Evolutionary conservation across 345 rosid species (phyloP).

Genomic region (Dimocarpus longan): DNA sequence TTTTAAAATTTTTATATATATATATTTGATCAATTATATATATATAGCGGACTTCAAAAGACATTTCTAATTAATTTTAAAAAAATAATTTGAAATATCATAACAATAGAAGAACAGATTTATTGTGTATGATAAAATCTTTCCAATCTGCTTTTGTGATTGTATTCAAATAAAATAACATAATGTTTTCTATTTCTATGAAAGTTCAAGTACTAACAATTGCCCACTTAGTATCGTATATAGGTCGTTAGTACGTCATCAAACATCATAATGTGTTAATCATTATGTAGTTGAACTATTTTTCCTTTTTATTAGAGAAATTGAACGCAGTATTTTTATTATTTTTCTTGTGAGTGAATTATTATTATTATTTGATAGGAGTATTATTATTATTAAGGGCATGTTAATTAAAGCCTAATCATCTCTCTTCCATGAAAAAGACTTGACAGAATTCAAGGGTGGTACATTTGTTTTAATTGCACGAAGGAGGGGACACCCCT

Average conservation of each 20-base stretch:
- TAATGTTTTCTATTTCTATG: neutral
- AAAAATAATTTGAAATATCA: no score
- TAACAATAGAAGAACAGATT: no score
- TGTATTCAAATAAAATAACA: neutral
- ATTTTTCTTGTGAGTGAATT: neutral
- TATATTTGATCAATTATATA: no score
- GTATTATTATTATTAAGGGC: neutral
- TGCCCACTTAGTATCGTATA: neutral
- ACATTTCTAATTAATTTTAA: no score
- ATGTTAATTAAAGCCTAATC: neutral
- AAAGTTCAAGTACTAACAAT: no score
- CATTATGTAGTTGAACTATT: no score
- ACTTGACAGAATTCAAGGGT: constrained; percentile 8
- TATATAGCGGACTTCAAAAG: no score
- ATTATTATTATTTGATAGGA: no score
- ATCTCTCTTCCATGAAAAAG: constrained; percentile 1
- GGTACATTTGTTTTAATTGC: neutral
- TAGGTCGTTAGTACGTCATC: neutral
- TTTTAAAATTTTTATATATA: no score
- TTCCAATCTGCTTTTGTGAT: neutral
- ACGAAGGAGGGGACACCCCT: neutral
- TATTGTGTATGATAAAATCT: neutral
- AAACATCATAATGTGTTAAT: no score
- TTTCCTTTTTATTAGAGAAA: no score
- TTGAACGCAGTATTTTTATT: no score